A percentile compares a stretch with the other conserved stretches of the same genome.
phyloP scores from a whole-genome alignment of 257 asterid genomes.

The Fraxinus quadrangulata region DNA sequence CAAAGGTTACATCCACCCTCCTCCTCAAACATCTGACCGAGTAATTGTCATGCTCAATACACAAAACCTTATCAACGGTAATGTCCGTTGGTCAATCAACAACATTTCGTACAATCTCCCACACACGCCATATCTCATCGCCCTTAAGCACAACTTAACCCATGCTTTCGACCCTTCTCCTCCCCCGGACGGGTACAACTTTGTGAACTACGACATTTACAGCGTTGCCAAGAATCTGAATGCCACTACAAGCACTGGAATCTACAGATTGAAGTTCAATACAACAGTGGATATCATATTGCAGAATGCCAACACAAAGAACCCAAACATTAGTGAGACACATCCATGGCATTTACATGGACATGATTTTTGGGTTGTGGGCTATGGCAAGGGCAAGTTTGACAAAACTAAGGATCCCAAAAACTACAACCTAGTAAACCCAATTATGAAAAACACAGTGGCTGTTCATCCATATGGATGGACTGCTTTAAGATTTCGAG shows the following conservation, averaged over 20 bases:
- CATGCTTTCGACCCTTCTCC: conserved; percentile 51
- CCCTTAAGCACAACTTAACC: conserved; percentile 45
- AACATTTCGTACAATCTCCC: conserved; percentile 75
- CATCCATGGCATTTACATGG: conserved; percentile 99
- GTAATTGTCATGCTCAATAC: conserved; percentile 88
- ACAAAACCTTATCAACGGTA: conserved; percentile 57
- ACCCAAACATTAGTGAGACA: conserved; percentile 65
- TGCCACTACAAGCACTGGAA: conserved; percentile 58
- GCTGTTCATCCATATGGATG: conserved; percentile 84
- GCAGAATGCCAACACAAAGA: conserved; percentile 83
- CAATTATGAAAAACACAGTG: conserved; percentile 89
- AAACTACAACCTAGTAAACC: conserved; percentile 66
- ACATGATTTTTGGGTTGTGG: conserved; percentile 93
- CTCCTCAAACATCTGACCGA: conserved; percentile 66
- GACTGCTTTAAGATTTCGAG: conserved; percentile 86
- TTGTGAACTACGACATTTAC: conserved; percentile 43
- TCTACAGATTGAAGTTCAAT: conserved; percentile 62
- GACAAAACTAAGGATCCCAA: conserved; percentile 43
- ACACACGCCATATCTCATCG: conserved; percentile 70
- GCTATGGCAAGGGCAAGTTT: conserved; percentile 74
- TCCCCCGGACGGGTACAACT: conserved; percentile 66
- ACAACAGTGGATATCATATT: conserved; percentile 69
- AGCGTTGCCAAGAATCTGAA: conserved; percentile 36
- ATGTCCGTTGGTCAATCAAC: conserved; percentile 67
- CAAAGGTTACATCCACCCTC: conserved; percentile 49